Conservation (phyloP, 2,329 filamentous ascomycete species). For the Escovopsis sp. region DNA sequence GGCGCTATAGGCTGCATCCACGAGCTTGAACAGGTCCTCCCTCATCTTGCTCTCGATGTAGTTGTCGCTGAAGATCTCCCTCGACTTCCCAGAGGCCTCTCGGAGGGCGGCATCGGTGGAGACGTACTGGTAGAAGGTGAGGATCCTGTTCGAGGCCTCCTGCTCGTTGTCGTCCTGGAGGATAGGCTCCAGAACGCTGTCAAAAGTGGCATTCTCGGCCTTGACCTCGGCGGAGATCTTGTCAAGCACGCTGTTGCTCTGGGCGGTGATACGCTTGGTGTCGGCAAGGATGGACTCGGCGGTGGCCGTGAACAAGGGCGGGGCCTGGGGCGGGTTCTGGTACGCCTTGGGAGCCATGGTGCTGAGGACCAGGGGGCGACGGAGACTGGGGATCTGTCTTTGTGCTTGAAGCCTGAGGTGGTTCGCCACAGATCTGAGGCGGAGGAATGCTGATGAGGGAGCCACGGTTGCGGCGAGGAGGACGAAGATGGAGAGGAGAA, state of each 20-base stretch:
- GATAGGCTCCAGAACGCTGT: slow-evolving; percentile 48
- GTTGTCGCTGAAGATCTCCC: slow-evolving; percentile 64
- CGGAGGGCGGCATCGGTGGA: slow-evolving; percentile 53
- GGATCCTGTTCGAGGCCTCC: slow-evolving; percentile 45
- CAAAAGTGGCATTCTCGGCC: slow-evolving; percentile 36
- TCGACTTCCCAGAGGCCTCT: slow-evolving; percentile 62
- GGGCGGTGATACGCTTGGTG: slow-evolving; percentile 50
- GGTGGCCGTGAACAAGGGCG: slow-evolving; percentile 64
- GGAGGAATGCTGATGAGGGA: slow-evolving; percentile 41
- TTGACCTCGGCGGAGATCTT: slow-evolving; percentile 49
- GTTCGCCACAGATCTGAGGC: slow-evolving; percentile 42
- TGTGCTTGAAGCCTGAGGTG: slow-evolving; percentile 32
- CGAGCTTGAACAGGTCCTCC: slow-evolving; percentile 61
- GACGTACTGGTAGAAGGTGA: slow-evolving; percentile 71
- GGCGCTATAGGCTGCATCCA: slow-evolving; percentile 41
- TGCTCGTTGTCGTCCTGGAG: slow-evolving; percentile 56
- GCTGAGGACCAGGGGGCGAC: slow-evolving; percentile 30
- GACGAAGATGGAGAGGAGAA: slow-evolving; percentile 38
- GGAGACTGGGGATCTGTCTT: slow-evolving; percentile 14
- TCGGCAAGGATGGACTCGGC: slow-evolving; percentile 52
- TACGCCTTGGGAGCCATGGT: slow-evolving; percentile 55
- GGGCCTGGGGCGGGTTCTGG: slow-evolving; percentile 60
- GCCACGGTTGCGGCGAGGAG: slow-evolving; percentile 54
- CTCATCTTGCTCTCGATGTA: slow-evolving; percentile 67
- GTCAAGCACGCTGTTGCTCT: slow-evolving; percentile 50